Percentiles rank a stretch among this genome's conserved stretches.
These are phyloP conservation scores for Rhizoctonia solani DNA, from an alignment of 1,284 basidiomycete species.

Conservation along the genomic window DNA sequence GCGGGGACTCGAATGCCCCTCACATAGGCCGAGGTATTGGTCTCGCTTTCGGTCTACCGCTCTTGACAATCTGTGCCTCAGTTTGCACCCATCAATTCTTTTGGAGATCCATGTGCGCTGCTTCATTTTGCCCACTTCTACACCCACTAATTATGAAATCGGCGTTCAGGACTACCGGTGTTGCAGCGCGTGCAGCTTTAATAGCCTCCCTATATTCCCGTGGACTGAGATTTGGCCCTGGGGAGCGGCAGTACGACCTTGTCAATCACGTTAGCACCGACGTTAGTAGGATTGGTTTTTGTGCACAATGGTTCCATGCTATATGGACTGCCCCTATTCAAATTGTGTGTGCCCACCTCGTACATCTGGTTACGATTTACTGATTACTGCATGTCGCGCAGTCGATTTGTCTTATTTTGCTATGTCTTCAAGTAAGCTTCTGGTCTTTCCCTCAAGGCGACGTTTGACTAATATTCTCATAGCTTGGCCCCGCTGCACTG, in stretches of 20 bases:
- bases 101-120: constrained; percentile 62
- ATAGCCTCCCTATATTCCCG: constrained; percentile 77
- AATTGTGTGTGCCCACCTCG: constrained; percentile 40
- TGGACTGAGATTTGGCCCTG: constrained; percentile 50
- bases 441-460: neutral
- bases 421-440: constrained; percentile 57
- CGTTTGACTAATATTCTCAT: neutral
- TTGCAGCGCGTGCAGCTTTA: constrained; percentile 70
- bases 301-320: constrained; percentile 65
- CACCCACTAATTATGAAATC: neutral
- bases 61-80: constrained; percentile 60
- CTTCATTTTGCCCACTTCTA: neutral
- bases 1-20: constrained; percentile 43
- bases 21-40: constrained; percentile 67
- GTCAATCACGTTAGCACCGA: constrained; percentile 77
- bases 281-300: constrained; percentile 49
- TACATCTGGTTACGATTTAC: neutral
- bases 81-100: constrained; percentile 75
- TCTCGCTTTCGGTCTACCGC: constrained; percentile 72
- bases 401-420: constrained; percentile 60
- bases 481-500: constrained; percentile 76
- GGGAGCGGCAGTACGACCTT: constrained; percentile 55
- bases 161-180: constrained; percentile 56
- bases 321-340: constrained; percentile 75
- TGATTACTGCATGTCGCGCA: neutral